Conservation (phyloP, 805 yeast genomes). For the Cyberlindnera japonica region DNA sequence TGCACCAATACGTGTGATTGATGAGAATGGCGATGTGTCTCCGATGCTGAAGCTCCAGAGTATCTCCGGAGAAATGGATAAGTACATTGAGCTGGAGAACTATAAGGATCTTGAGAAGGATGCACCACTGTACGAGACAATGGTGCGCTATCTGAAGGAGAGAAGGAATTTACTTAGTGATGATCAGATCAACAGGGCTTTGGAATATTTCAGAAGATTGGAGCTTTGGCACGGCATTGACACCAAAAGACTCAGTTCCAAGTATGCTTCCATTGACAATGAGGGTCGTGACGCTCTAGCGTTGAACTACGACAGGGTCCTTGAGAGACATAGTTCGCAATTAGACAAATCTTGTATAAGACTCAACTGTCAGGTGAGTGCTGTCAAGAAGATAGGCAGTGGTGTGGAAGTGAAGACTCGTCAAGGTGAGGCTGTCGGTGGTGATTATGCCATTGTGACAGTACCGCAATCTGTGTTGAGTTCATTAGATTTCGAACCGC, state of each 20-base stretch:
- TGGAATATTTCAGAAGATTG: constrained; percentile 49
- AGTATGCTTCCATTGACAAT: constrained; percentile 63
- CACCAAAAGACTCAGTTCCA: constrained; percentile 64
- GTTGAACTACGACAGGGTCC: constrained; percentile 47
- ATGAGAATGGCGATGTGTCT: constrained; percentile 32
- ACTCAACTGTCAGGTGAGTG: constrained; percentile 40
- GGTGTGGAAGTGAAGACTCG: constrained; percentile 26
- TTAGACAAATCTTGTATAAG: constrained; percentile 39
- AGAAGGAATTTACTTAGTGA: constrained; percentile 45
- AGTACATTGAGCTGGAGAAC: constrained; percentile 54
- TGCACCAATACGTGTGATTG: constrained; percentile 31
- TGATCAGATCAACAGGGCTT: constrained; percentile 48
- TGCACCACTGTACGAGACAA: constrained; percentile 47
- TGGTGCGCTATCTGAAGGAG: constrained; percentile 42
- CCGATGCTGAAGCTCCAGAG: constrained; percentile 34
- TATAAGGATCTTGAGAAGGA: constrained; percentile 51
- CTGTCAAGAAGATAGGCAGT: constrained; percentile 32
- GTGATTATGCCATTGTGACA: constrained; percentile 65
- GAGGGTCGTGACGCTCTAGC: constrained; percentile 79
- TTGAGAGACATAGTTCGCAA: constrained; percentile 39
- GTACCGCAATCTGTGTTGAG: constrained; percentile 73
- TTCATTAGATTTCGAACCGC: constrained; percentile 48
- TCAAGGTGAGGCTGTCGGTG: constrained; percentile 31
- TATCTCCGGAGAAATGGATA: constrained; percentile 54
- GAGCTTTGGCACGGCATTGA: constrained; percentile 83